These are phyloP conservation scores for Gossypium trilobum DNA, from an alignment of 441 rosid genomes.

Conservation along the genomic window DNA sequence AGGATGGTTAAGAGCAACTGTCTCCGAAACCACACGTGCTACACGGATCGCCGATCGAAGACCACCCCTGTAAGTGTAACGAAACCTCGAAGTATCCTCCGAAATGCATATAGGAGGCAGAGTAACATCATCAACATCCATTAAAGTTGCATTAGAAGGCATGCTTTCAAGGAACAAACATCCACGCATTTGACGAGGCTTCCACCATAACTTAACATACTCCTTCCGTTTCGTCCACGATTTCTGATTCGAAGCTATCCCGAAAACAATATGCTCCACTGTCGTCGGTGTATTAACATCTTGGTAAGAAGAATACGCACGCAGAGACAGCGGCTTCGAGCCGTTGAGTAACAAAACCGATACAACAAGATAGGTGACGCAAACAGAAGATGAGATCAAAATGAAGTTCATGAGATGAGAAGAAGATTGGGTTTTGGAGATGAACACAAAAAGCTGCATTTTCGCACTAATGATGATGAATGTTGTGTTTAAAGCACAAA, in stretches of 20 bases:
- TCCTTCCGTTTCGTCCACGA: constrained; percentile 60
- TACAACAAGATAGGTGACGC: constrained; percentile 35
- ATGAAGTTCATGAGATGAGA: constrained; percentile 33
- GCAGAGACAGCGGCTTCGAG: constrained; percentile 21
- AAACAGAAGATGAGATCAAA: constrained; percentile 30
- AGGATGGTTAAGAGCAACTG: constrained; percentile 43
- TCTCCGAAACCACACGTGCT: constrained; percentile 63
- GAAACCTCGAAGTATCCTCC: constrained; percentile 59
- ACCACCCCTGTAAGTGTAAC: constrained; percentile 52
- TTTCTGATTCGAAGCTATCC: constrained; percentile 50
- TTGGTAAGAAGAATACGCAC: constrained; percentile 18
- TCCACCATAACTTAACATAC: constrained; percentile 79
- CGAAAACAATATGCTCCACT: constrained; percentile 60
- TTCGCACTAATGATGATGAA: not conserved
- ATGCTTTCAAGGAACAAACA: constrained; percentile 62
- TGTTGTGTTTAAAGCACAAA: not conserved
- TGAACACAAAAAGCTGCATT: constrained; percentile 29
- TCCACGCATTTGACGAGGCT: constrained; percentile 50
- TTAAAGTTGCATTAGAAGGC: constrained; percentile 21
- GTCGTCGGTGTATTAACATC: constrained; percentile 25
- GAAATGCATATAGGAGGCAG: constrained; percentile 70
- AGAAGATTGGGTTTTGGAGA: constrained; percentile 28
- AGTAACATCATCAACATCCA: constrained; percentile 15
- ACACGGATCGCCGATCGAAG: constrained; percentile 66
- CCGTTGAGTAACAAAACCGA: constrained; percentile 33